Evolutionary conservation across 345 rosid species (phyloP).

Genomic region (Odontarrhena argentea): DNA sequence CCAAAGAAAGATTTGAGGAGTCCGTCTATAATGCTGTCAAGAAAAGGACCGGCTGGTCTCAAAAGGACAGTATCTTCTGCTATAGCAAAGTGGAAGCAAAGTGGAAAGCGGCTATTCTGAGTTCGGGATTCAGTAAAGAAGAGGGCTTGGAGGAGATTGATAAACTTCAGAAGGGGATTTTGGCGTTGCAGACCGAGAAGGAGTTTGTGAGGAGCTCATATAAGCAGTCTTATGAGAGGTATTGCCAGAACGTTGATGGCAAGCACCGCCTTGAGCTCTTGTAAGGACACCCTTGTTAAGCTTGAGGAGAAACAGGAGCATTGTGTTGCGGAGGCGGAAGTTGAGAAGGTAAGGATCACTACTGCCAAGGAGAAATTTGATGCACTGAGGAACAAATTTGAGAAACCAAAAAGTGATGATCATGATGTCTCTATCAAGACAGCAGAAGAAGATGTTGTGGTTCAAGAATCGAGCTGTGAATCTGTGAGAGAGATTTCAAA

Average conservation of each 20-base stretch:
- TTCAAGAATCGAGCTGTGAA: conserved; percentile 38
- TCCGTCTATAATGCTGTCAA: conserved; percentile 41
- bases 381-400: conserved; percentile 44
- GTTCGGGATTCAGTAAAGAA: conserved; percentile 56
- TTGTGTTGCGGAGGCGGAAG: conserved; percentile 53
- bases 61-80: conserved; percentile 38
- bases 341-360: conserved; percentile 54
- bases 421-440: conserved; percentile 28
- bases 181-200: conserved; percentile 70
- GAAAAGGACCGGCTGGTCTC: conserved; percentile 45
- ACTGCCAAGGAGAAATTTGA: conserved; percentile 51
- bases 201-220: conserved; percentile 67
- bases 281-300: conserved; percentile 59
- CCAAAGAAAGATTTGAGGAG: conserved; percentile 54
- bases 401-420: conserved; percentile 25
- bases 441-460: conserved; percentile 27
- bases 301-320: conserved; percentile 62
- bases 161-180: conserved; percentile 67
- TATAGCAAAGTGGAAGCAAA: too few species aligned
- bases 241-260: conserved; percentile 78
- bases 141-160: conserved; percentile 70
- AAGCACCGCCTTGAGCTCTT: conserved; percentile 65
- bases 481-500: conserved; percentile 41
- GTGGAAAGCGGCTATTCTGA: conserved; percentile 34
- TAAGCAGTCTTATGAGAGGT: conserved; percentile 54